phyloP scores from a whole-genome alignment of 345 rosid genomes.

The Pistacia atlantica region DNA sequence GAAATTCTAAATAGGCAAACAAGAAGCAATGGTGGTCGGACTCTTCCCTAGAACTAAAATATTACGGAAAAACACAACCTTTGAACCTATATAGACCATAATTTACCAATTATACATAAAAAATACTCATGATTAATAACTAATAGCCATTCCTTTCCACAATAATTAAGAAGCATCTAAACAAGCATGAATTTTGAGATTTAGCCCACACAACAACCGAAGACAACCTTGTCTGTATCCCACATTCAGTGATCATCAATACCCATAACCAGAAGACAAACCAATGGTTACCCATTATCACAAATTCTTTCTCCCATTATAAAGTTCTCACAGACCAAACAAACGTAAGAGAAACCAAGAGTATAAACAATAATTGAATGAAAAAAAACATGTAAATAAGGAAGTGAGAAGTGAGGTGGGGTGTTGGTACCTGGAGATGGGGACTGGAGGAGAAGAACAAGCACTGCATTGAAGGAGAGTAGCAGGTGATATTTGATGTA shows the following conservation, averaged over 20 bases:
- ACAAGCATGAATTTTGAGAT: not conserved
- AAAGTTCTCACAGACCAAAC: too few relatives aligned
- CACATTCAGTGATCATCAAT: not conserved
- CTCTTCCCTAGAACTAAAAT: not conserved
- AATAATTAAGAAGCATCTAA: not conserved
- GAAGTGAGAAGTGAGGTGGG: not conserved
- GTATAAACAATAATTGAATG: not conserved
- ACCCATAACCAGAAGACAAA: not conserved
- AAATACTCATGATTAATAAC: too few relatives aligned
- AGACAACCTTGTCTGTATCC: not conserved
- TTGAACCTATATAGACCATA: not conserved
- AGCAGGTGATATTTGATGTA: conserved; percentile 22
- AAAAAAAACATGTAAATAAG: not conserved
- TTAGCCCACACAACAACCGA: not conserved
- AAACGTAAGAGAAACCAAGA: not conserved
- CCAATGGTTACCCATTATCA: not conserved
- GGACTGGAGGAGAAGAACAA: conserved; percentile 29
- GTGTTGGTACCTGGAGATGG: conserved; percentile 30
- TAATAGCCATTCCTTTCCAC: not conserved
- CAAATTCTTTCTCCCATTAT: not conserved
- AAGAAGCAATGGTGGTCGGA: not conserved
- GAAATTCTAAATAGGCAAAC: not conserved
- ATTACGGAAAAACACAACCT: not conserved
- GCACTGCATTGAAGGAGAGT: conserved; percentile 30
- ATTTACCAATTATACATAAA: not conserved